Conservation (phyloP, 192 early-diverging fungal species). For the Coemansia umbellata region DNA sequence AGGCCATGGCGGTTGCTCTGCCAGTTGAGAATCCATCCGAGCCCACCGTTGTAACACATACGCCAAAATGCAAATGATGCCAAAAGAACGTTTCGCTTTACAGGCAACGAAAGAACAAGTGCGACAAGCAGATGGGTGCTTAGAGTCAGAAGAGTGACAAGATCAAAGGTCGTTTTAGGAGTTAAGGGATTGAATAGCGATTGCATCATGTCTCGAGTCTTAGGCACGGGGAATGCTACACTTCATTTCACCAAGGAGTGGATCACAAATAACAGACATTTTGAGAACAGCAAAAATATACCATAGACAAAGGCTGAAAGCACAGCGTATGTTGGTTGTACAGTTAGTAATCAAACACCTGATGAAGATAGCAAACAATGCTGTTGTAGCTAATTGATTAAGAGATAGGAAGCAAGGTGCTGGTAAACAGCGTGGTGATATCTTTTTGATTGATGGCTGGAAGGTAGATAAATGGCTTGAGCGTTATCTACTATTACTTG, state of each 20-base stretch:
- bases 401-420: no score
- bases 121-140: conserved; percentile 63
- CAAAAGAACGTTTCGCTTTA: conserved; percentile 62
- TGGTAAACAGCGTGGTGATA: no score
- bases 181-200: conserved; percentile 66
- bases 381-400: no score
- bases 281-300: no score
- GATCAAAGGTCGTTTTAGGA: conserved; percentile 74
- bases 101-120: conserved; percentile 56
- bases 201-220: conserved; percentile 70
- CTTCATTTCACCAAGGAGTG: background rate
- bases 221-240: conserved; percentile 61
- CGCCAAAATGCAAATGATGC: conserved; percentile 84
- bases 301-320: no score
- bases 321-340: no score
- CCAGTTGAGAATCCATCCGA: conserved; percentile 76
- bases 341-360: no score
- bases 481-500: no score
- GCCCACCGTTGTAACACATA: conserved; percentile 77
- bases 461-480: no score
- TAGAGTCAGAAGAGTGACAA: conserved; percentile 62
- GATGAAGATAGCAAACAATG: no score
- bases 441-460: no score
- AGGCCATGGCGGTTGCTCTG: conserved; percentile 75
- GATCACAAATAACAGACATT: no score